These are phyloP conservation scores for Diaporthe sp. DNA, from an alignment of 2,329 filamentous ascomycete genomes.

Conservation along the genomic window DNA sequence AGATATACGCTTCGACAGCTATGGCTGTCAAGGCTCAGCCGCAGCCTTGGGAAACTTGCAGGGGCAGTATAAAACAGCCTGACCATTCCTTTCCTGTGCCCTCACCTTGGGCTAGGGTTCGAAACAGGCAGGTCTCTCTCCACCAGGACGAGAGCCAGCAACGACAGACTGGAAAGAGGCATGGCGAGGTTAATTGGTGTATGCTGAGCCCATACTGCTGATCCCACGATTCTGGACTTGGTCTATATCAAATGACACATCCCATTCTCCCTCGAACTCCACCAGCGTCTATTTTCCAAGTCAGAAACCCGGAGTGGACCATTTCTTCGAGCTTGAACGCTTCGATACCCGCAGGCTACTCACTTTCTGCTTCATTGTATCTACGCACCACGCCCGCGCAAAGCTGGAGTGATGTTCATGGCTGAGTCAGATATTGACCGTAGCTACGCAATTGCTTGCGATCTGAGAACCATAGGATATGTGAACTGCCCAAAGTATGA, in stretches of 20 bases:
- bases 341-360: too few species aligned
- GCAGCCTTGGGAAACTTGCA: not conserved
- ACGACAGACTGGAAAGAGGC: not conserved
- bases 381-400: too few species aligned
- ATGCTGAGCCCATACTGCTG: not conserved
- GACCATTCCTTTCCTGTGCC: not conserved
- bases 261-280: too few species aligned
- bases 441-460: too few species aligned
- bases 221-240: not conserved
- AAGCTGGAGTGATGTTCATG: too few species aligned
- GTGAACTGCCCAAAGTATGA: too few species aligned
- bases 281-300: too few species aligned
- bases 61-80: not conserved
- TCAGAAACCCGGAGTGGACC: not conserved
- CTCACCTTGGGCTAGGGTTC: not conserved
- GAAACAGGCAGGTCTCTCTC: not conserved
- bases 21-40: not conserved
- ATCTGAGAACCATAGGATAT: too few species aligned
- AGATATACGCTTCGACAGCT: not conserved
- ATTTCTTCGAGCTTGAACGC: not conserved
- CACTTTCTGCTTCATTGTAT: too few species aligned
- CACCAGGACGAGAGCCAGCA: not conserved
- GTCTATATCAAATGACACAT: not conserved
- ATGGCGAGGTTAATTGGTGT: too few species aligned
- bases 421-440: too few species aligned